Evolutionary conservation across 257 asterid species (phyloP).

Genomic region (Solanum raphanifolium): DNA sequence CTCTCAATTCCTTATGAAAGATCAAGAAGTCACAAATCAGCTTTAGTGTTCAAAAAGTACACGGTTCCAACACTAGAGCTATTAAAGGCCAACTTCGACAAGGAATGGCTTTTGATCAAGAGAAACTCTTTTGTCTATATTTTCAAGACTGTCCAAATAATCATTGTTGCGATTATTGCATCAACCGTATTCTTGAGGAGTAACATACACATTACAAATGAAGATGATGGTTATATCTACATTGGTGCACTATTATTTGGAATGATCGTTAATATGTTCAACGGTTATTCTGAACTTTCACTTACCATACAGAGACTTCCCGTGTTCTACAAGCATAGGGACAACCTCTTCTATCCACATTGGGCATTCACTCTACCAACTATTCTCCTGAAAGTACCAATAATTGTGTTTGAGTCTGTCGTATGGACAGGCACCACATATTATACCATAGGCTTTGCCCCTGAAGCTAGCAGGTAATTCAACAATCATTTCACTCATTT

Average conservation of each 20-base stretch:
- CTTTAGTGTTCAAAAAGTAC: conserved; percentile 43
- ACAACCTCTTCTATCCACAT: conserved; percentile 51
- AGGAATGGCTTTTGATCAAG: conserved; percentile 63
- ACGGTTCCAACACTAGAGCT: conserved; percentile 34
- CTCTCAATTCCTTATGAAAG: conserved; percentile 40
- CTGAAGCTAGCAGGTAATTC: conserved; percentile 55
- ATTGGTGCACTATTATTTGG: conserved; percentile 45
- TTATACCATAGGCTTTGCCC: conserved; percentile 60
- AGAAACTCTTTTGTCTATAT: conserved; percentile 55
- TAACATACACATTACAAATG: conserved; percentile 27
- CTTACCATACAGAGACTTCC: conserved; percentile 55
- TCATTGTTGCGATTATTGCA: conserved; percentile 46
- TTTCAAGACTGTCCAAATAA: conserved; percentile 54
- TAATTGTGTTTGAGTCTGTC: conserved; percentile 37
- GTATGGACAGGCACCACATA: conserved; percentile 55
- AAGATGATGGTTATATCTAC: conserved; percentile 34
- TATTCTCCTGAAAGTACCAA: conserved; percentile 37
- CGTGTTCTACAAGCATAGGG: conserved; percentile 55
- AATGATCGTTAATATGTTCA: conserved; percentile 42
- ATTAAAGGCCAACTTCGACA: conserved; percentile 46
- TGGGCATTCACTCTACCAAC: conserved; percentile 57
- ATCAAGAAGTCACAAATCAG: conserved; percentile 36
- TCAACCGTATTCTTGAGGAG: conserved; percentile 45
- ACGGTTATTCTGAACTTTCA: conserved; percentile 50
- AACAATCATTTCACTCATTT: conserved; percentile 39